phyloP scores from a whole-genome alignment of 768 basidiomycete species.

The Gloeostereum incarnatum region DNA sequence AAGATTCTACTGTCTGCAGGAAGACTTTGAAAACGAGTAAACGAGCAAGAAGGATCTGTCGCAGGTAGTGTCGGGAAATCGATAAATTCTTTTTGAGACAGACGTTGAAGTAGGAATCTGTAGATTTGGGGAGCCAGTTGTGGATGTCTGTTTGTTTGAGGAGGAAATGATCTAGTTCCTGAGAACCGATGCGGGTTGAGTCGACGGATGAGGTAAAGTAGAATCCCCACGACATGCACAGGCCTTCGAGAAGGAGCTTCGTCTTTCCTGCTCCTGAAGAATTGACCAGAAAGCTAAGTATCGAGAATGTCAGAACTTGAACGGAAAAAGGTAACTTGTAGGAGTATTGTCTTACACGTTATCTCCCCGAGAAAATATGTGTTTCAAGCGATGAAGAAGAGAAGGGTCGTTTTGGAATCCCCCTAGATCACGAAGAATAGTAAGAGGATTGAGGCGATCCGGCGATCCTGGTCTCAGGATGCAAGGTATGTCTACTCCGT shows the following conservation, averaged over 20 bases:
- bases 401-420: too few species aligned
- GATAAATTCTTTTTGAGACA: background rate
- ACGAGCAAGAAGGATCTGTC: background rate
- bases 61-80: background rate
- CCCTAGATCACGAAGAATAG: too few species aligned
- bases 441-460: too few species aligned
- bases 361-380: too few species aligned
- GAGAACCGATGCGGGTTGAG: background rate
- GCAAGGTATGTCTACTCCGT: too few species aligned
- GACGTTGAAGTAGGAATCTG: background rate
- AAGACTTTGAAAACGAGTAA: background rate
- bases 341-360: too few species aligned
- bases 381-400: too few species aligned
- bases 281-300: slow-evolving; percentile 4
- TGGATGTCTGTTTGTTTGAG: background rate
- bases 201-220: background rate
- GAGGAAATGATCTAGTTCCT: background rate
- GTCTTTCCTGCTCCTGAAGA: slow-evolving; percentile 1
- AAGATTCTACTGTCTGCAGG: background rate
- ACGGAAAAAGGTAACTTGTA: too few species aligned
- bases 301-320: too few species aligned
- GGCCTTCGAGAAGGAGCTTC: background rate
- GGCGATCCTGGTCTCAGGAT: too few species aligned
- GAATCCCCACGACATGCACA: slow-evolving; percentile 1
- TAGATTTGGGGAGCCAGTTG: background rate